These are phyloP conservation scores for Solidago caesia DNA, from an alignment of 129 eudicot genomes.

Conservation along the genomic window DNA sequence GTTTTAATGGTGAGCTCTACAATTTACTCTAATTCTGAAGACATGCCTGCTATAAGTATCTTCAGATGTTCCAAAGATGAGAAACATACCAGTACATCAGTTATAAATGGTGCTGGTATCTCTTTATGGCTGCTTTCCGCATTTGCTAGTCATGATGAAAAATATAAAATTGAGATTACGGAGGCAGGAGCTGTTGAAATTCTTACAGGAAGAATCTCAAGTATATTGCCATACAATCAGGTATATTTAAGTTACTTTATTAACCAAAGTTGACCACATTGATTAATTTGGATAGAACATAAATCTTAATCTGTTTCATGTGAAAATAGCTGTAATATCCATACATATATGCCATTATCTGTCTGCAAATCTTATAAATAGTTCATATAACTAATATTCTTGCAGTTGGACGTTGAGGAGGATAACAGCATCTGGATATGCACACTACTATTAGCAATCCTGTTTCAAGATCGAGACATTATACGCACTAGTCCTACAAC, in stretches of 20 bases:
- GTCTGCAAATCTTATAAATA: background rate
- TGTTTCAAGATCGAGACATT: constrained; percentile 90
- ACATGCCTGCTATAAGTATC: constrained; percentile 53
- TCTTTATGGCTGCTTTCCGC: constrained; percentile 88
- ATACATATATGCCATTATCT: background rate
- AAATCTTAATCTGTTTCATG: background rate
- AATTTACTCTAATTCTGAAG: constrained; percentile 42
- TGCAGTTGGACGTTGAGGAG: constrained; percentile 65
- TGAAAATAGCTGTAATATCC: background rate
- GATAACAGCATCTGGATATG: constrained; percentile 81
- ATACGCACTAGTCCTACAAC: constrained; percentile 79
- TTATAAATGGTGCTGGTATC: constrained; percentile 63
- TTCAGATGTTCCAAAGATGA: constrained; percentile 52
- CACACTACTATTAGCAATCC: constrained; percentile 71
- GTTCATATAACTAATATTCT: background rate
- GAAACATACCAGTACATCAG: constrained; percentile 45
- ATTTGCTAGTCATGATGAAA: constrained; percentile 71
- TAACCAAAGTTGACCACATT: constrained; percentile 2
- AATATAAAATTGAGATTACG: constrained; percentile 66
- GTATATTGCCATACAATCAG: constrained; percentile 55
- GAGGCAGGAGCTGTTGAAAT: constrained; percentile 93
- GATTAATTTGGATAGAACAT: background rate
- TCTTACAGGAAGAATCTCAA: constrained; percentile 85
- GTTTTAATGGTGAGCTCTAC: constrained; percentile 65
- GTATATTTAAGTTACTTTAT: constrained; percentile 36